Base-by-base conservation (phyloP, 1,139 yeast species). In the Diutina scorzettiae region DNA sequence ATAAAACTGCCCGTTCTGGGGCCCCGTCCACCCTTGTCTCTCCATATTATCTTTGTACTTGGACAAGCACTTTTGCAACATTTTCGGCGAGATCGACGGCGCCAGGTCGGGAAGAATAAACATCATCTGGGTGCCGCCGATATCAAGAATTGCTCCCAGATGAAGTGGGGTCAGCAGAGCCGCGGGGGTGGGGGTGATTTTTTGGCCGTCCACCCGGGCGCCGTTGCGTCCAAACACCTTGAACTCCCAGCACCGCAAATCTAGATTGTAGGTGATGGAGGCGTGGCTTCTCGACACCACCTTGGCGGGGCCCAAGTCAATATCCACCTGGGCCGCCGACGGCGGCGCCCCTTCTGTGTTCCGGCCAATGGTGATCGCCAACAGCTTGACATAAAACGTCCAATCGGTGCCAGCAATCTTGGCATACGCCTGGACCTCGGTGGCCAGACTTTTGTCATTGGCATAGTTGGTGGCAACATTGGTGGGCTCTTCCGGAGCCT, bases 41-140 rank as follows among this genome's bases (percentile, higher is more conserved):
- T 29, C 27, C 30, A 36, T 30, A 9, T 46, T 57, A 25, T 47
- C 42, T 48, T 60, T 59, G 47, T 63, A 67, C 44, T 60, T 60
- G 7, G 58, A 44, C 46, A 69, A 56, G 43, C 67, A 59, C 43
- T 57, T 51, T 57, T 62, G 64, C 46, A 80, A 58, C 53, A 81
- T 70, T 45, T 64, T 60, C 31, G 64, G 73, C 42, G 78, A 71
- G 16, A 82, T 66, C 25, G 62, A 62, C 1, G 96, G 96, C n/a
- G 79, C 76, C 5, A 85, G 78, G 56, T 89, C 97, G 0, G 98
- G 98, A 49, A 91, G 66, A 30, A 91, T 91, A 58, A 91, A 91
- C 95, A 91, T 91, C 98, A 91, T 91, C 62, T 91, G 98, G 12
- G 95, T 89, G 3, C 96, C 97, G 8, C 97, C 97, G 41, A 91